Conservation (phyloP, 768 basidiomycete genomes). For the Auricularia sp. region DNA sequence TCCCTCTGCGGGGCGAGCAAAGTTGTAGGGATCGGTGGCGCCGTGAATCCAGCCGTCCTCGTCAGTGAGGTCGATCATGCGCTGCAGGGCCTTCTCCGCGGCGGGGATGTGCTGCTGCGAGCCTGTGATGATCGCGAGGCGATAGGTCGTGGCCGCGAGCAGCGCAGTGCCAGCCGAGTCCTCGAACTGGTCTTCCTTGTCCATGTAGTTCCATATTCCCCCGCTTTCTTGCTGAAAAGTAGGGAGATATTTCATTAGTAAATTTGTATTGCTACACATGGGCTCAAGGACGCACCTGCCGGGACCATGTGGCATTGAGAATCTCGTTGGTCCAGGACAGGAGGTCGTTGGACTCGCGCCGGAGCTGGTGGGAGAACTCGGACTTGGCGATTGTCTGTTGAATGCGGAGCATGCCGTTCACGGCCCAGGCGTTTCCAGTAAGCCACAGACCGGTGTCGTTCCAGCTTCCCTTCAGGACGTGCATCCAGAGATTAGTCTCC, state of each 20-base stretch:
- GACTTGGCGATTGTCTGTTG: conserved; percentile 27
- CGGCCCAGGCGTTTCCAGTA: conserved; percentile 28
- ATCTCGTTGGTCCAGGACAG: conserved; percentile 27
- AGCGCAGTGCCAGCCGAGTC: conserved; percentile 5
- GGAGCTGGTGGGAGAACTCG: conserved; percentile 18
- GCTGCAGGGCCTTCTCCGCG: conserved; percentile 2
- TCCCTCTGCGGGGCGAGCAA: not conserved
- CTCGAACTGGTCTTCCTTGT: conserved; percentile 1
- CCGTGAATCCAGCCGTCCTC: not conserved
- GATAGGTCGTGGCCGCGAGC: conserved; percentile 4
- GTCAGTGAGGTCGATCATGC: not conserved
- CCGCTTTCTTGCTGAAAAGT: not conserved
- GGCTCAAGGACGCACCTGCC: not conserved
- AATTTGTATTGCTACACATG: too few species aligned
- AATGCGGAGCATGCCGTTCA: conserved; percentile 31
- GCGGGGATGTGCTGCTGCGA: not conserved
- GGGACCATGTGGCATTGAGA: conserved; percentile 14
- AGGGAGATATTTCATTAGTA: not conserved
- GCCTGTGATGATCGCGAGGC: not conserved
- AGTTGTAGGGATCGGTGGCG: not conserved
- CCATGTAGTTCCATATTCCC: not conserved
- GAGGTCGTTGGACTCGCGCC: conserved; percentile 20
- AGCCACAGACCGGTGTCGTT: conserved; percentile 7
- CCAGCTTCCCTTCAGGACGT: conserved; percentile 15
- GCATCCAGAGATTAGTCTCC: conserved; percentile 15